A percentile compares a stretch with the other conserved stretches of the same genome.
Conservation (phyloP, 139 green algal species). For the Mesostigma viride region DNA sequence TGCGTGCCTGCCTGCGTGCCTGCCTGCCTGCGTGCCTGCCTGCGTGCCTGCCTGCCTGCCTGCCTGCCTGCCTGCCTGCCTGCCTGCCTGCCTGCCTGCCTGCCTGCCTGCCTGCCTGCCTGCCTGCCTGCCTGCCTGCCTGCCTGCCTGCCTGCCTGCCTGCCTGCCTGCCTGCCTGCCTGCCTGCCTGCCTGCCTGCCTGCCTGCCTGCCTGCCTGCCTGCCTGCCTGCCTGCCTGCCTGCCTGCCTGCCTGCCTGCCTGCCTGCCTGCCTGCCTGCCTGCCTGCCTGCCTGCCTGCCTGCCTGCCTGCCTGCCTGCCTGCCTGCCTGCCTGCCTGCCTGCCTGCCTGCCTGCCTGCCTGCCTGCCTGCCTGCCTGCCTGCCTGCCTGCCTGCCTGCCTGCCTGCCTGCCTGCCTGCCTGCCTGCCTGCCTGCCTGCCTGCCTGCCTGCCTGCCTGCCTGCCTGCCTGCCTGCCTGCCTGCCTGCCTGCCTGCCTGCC, state of each 20-base stretch:
- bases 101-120: constrained; percentile 15
- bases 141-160: constrained; percentile 15
- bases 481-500: too few relatives aligned
- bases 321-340: too few relatives aligned
- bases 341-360: too few relatives aligned
- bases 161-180: constrained; percentile 9
- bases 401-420: too few relatives aligned
- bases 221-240: constrained; percentile 4
- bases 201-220: constrained; percentile 4
- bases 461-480: too few relatives aligned
- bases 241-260: constrained; percentile 4
- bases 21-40: constrained; percentile 13
- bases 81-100: constrained; percentile 12
- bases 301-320: too few relatives aligned
- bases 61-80: constrained; percentile 12
- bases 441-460: too few relatives aligned
- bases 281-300: too few relatives aligned
- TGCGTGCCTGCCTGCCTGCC: constrained; percentile 14
- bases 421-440: too few relatives aligned
- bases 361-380: too few relatives aligned
- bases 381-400: too few relatives aligned
- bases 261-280: constrained; percentile 4
- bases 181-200: constrained; percentile 4
- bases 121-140: constrained; percentile 9
- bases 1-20: constrained; percentile 16